These are phyloP conservation scores for Leptographium wingfieldii DNA, from an alignment of 2,329 filamentous ascomycete species.

Conservation along the genomic window DNA sequence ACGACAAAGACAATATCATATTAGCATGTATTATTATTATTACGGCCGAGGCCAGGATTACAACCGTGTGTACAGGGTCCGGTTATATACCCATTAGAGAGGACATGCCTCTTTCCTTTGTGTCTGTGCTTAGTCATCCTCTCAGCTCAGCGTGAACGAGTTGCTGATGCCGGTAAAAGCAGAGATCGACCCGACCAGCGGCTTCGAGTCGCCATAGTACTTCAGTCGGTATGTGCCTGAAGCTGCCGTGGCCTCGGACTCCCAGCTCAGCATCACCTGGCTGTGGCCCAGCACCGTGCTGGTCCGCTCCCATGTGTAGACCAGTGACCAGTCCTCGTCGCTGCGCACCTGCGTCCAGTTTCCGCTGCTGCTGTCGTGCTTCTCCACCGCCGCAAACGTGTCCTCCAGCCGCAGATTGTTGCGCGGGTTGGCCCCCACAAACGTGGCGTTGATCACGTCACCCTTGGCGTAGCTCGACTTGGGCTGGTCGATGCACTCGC, in stretches of 20 bases:
- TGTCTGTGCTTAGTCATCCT: too few relatives aligned
- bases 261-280: conserved; percentile 65
- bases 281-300: conserved; percentile 61
- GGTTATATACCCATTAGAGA: neutral
- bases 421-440: conserved; percentile 77
- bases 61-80: neutral
- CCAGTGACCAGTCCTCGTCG: conserved; percentile 71
- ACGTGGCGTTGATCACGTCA: conserved; percentile 49
- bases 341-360: conserved; percentile 56
- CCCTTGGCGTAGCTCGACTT: conserved; percentile 41
- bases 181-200: conserved; percentile 36
- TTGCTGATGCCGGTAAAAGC: conserved; percentile 37
- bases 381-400: conserved; percentile 68
- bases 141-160: conserved; percentile 15
- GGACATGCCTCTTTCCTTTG: too few relatives aligned
- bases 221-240: conserved; percentile 59
- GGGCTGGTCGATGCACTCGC: conserved; percentile 43
- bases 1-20: neutral
- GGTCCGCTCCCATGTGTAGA: conserved; percentile 67
- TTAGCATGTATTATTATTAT: neutral
- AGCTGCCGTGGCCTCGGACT: conserved; percentile 49
- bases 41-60: neutral
- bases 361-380: conserved; percentile 25
- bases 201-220: conserved; percentile 75
- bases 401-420: conserved; percentile 70